These are phyloP conservation scores for Gilbertella persicaria DNA, from an alignment of 371 early-diverging fungal species.

Conservation along the genomic window DNA sequence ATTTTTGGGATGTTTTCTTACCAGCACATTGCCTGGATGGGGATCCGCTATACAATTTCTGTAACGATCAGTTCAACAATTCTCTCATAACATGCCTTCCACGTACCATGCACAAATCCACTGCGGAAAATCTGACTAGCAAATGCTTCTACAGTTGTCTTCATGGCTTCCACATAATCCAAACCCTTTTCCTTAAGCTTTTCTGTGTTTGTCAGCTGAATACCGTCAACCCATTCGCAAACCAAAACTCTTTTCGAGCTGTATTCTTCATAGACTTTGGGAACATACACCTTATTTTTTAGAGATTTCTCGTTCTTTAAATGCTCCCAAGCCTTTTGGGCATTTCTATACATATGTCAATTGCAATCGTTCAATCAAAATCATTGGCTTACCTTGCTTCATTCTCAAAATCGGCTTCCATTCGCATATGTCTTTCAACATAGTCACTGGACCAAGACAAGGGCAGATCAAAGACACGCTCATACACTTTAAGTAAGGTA, in stretches of 20 bases:
- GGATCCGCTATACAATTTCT: slow-evolving; percentile 59
- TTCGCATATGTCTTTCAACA: slow-evolving; percentile 74
- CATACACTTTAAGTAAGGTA: slow-evolving; percentile 59
- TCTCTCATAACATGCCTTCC: background rate
- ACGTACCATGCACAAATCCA: slow-evolving; percentile 84
- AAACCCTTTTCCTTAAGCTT: slow-evolving; percentile 42
- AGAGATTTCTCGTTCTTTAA: slow-evolving; percentile 61
- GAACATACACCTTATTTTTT: slow-evolving; percentile 67
- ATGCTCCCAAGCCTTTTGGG: slow-evolving; percentile 60
- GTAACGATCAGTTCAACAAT: background rate
- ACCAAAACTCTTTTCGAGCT: slow-evolving; percentile 77
- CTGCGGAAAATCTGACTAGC: slow-evolving; percentile 86
- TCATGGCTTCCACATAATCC: slow-evolving; percentile 65
- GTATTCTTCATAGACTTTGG: slow-evolving; percentile 76
- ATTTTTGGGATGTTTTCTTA: slow-evolving; percentile 69
- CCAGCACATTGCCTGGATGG: slow-evolving; percentile 87
- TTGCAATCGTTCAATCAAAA: background rate
- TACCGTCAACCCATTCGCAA: slow-evolving; percentile 87
- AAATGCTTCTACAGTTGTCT: slow-evolving; percentile 78
- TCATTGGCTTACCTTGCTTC: slow-evolving; percentile 79
- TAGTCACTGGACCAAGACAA: slow-evolving; percentile 81
- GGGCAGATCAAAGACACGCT: slow-evolving; percentile 83
- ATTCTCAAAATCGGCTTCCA: slow-evolving; percentile 76
- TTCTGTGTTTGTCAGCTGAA: slow-evolving; percentile 59
- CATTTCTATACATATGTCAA: slow-evolving; percentile 54